Base-by-base conservation (phyloP, 371 early-diverging fungal genomes). In the Capillidium rhysosporum region DNA sequence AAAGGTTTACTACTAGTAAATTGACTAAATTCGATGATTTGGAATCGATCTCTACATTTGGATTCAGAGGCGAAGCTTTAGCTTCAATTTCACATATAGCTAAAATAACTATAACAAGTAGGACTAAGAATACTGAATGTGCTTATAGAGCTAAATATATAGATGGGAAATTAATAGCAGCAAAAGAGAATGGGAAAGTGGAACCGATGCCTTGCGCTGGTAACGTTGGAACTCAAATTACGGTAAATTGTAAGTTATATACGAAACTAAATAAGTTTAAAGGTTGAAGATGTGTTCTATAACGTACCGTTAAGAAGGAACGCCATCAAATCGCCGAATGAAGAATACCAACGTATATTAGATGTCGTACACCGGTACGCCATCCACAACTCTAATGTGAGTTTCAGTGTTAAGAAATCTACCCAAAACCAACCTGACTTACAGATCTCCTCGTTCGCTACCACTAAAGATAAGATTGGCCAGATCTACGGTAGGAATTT, bases 11-110 rank as follows among this genome's bases (percentile, higher is more conserved):
- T 0, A 99, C 99, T 2, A 92, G 92, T 60, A 98, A 99, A 67
- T 66, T 98, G 2, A 66, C 63, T 0, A 63, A 66, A 2, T 88
- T 82, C 65, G 89, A 89, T n/a, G 98, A 98, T 60, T 70, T 99
- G 40, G 66, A 71, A 21, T 59, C 61, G 14, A 86, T 98, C 46
- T 71, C 71, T n/a, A 95, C 97, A 0, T 92, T 80, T 71, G 99
- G 99, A 0, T 99, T 98, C 64, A 77, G 99, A 45, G 99, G 99
- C 14, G 99, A 99, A 63, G 99, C 98, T 1, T 67, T 99, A 41
- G 91, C 98, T 1, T 93, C 95, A 65, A 93, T 99, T 49, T 88
- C 86, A 28, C 86, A 87, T 54, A 81, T 93, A 3, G 84, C 92
- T 0, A 86, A 91, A 61, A 74, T 99, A 23, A 80, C 82, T 10